phyloP scores from a whole-genome alignment of 2,329 filamentous ascomycete genomes.

The Sclerotinia sclerotiorum region DNA sequence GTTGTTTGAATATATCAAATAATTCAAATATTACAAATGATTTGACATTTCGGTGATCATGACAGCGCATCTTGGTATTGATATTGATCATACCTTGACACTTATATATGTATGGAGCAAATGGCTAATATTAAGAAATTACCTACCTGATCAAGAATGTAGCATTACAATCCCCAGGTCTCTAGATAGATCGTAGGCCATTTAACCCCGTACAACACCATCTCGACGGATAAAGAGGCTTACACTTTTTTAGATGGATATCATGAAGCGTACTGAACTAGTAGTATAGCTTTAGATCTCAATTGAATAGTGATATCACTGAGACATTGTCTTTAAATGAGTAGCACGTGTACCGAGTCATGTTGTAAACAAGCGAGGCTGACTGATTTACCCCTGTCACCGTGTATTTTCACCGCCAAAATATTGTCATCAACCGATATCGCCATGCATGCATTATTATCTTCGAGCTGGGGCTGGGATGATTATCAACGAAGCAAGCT shows the following conservation, averaged over 20 bases:
- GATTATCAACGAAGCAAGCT: neutral
- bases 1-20: no score
- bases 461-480: neutral
- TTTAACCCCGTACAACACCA: neutral
- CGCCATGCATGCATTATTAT: conserved; percentile 6
- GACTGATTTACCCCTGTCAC: conserved; percentile 1
- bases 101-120: no score
- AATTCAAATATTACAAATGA: no score
- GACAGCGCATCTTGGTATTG: neutral
- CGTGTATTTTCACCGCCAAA: neutral
- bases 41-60: neutral
- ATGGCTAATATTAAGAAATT: neutral
- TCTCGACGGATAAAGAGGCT: neutral
- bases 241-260: neutral
- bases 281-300: neutral
- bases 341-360: conserved; percentile 9
- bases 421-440: neutral
- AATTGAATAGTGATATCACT: neutral
- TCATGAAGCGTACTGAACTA: neutral
- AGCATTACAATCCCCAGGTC: neutral
- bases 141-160: neutral
- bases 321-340: neutral
- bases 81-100: neutral
- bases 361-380: neutral
- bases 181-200: no score